Evolutionary conservation across 805 yeast species (phyloP).

Genomic region (Teunomyces kruisii): DNA sequence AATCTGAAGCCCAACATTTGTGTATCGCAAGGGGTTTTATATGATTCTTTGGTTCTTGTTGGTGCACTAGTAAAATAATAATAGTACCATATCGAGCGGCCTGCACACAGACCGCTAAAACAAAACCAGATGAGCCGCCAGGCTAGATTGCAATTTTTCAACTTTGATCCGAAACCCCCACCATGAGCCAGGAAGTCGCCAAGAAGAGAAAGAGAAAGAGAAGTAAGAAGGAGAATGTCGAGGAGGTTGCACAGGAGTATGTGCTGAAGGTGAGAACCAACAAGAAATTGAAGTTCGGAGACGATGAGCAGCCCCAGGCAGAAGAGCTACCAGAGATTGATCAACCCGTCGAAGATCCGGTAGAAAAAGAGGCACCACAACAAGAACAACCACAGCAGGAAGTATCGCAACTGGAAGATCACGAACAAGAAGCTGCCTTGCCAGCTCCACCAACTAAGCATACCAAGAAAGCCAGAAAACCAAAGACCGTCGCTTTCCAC

Average conservation of each 20-base stretch:
- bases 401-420: too few relatives aligned
- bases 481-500: constrained; percentile 6
- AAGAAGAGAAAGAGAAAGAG: constrained; percentile 33
- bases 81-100: not conserved
- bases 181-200: constrained; percentile 4
- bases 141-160: not conserved
- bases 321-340: not conserved
- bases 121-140: not conserved
- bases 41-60: not conserved
- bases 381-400: not conserved
- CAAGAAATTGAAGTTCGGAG: constrained; percentile 15
- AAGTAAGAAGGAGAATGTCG: constrained; percentile 19
- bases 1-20: not conserved
- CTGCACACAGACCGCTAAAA: not conserved
- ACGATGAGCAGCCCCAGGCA: constrained; percentile 3
- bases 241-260: constrained; percentile 10
- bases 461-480: not conserved
- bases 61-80: too few relatives aligned
- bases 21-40: not conserved
- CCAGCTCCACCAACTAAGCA: not conserved
- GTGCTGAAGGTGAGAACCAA: constrained; percentile 11
- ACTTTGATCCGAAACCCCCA: not conserved
- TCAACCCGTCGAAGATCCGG: not conserved
- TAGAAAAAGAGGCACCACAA: not conserved
- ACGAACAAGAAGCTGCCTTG: too few relatives aligned